phyloP scores from a whole-genome alignment of 202 grass and related monocot species.

The Brachypodium distachyon region DNA sequence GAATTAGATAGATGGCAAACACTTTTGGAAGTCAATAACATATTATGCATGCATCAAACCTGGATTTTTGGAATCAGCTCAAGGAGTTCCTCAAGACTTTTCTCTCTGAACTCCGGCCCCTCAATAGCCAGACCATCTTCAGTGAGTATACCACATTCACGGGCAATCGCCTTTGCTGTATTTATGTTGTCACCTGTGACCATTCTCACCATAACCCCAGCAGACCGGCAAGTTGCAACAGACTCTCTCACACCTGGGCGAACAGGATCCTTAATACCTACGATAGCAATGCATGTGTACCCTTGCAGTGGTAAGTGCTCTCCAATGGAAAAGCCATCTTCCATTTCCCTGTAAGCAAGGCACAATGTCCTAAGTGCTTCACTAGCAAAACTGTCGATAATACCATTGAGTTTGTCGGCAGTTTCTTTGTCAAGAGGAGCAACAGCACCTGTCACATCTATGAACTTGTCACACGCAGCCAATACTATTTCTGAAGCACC shows the following conservation, averaged over 20 bases:
- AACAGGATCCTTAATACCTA: slow-evolving; percentile 97
- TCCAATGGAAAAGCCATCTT: slow-evolving; percentile 40
- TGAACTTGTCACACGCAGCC: slow-evolving; percentile 64
- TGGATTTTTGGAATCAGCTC: slow-evolving; percentile 88
- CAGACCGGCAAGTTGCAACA: slow-evolving; percentile 77
- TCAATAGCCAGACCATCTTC: slow-evolving; percentile 84
- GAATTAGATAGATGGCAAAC: neutral
- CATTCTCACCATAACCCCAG: slow-evolving; percentile 96
- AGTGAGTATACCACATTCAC: slow-evolving; percentile 97
- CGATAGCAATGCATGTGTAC: slow-evolving; percentile 87
- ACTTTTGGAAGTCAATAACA: slow-evolving; percentile 7
- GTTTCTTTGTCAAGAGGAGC: slow-evolving; percentile 55
- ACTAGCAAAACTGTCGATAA: slow-evolving; percentile 71
- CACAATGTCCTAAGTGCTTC: slow-evolving; percentile 94
- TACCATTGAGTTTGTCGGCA: slow-evolving; percentile 46
- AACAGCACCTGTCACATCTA: slow-evolving; percentile 58
- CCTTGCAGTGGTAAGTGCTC: slow-evolving; percentile 61
- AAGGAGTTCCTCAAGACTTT: slow-evolving; percentile 69
- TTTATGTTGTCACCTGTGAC: slow-evolving; percentile 98
- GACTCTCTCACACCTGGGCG: slow-evolving; percentile 94
- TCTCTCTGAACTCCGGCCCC: slow-evolving; percentile 92
- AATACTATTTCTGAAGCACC: slow-evolving; percentile 95
- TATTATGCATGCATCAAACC: slow-evolving; percentile 35
- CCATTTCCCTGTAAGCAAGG: slow-evolving; percentile 83
- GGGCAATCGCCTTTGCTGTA: slow-evolving; percentile 90